Evolutionary conservation across 2,329 filamentous ascomycete genomes (phyloP).

Genomic region (Mollisia scopiformis): DNA sequence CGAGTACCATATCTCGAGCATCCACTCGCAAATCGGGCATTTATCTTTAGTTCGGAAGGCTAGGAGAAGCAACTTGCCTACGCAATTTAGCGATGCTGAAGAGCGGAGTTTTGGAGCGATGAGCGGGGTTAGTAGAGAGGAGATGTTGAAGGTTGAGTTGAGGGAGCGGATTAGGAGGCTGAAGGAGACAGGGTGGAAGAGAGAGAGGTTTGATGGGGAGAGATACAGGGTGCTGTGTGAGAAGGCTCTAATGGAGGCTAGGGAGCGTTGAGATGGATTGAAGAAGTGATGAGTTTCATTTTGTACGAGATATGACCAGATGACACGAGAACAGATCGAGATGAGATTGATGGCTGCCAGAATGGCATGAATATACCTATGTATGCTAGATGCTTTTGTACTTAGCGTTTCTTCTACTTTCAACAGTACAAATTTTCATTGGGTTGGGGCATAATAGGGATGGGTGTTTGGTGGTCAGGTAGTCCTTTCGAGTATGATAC

Average conservation of each 20-base stretch:
- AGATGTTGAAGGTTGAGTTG: constrained; percentile 20
- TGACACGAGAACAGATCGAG: background rate
- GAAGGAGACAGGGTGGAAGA: constrained; percentile 25
- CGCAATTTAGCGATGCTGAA: background rate
- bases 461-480: background rate
- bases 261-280: constrained; percentile 1
- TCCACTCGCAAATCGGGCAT: constrained; percentile 23
- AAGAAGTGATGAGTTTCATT: too few relatives aligned
- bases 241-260: constrained; percentile 27
- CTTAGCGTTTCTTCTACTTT: background rate
- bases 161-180: constrained; percentile 23
- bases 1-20: constrained; percentile 24
- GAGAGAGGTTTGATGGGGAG: constrained; percentile 28
- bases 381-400: background rate
- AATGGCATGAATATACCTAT: background rate
- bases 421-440: background rate
- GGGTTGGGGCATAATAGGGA: background rate
- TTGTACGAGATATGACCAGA: background rate
- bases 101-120: background rate
- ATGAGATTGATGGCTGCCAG: background rate
- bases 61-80: constrained; percentile 24
- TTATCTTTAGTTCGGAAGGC: constrained; percentile 20
- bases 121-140: constrained; percentile 10
- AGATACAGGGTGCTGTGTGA: constrained; percentile 33
- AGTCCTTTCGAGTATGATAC: background rate